Percentiles rank a stretch among this genome's conserved stretches.
Conservation (phyloP, 768 basidiomycete genomes). For the Russula vinacea region DNA sequence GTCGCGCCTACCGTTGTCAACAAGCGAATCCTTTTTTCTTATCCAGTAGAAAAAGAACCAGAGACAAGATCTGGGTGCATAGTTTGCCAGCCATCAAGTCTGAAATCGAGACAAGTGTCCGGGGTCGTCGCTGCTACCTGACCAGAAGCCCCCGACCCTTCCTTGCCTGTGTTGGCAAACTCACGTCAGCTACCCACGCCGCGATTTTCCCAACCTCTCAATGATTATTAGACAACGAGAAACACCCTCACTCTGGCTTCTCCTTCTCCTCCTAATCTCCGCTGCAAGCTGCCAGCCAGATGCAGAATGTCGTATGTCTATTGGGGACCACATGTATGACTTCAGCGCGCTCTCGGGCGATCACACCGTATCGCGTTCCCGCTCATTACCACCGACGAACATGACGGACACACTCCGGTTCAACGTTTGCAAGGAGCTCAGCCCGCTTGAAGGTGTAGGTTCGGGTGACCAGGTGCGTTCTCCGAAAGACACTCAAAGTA, state of each 20-base stretch:
- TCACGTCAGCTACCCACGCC: constrained; percentile 14
- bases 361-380: constrained; percentile 49
- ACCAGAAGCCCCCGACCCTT: neutral
- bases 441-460: constrained; percentile 44
- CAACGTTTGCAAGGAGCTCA: constrained; percentile 63
- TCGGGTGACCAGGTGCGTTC: constrained; percentile 65
- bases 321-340: constrained; percentile 53
- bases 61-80: too few relatives aligned
- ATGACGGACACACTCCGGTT: constrained; percentile 60
- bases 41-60: neutral
- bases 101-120: constrained; percentile 12
- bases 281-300: constrained; percentile 25
- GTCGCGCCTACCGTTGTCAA: neutral
- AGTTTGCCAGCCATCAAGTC: neutral
- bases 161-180: constrained; percentile 9
- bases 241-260: constrained; percentile 23
- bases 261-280: constrained; percentile 9
- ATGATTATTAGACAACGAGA: constrained; percentile 14
- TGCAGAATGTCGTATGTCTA: constrained; percentile 48
- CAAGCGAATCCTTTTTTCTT: neutral
- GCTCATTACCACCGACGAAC: constrained; percentile 60
- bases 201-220: constrained; percentile 8
- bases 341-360: constrained; percentile 53
- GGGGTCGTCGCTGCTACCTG: constrained; percentile 1
- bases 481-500: neutral